Conservation (phyloP, 192 early-diverging fungal species). For the Jimgerdemannia lactiflua region DNA sequence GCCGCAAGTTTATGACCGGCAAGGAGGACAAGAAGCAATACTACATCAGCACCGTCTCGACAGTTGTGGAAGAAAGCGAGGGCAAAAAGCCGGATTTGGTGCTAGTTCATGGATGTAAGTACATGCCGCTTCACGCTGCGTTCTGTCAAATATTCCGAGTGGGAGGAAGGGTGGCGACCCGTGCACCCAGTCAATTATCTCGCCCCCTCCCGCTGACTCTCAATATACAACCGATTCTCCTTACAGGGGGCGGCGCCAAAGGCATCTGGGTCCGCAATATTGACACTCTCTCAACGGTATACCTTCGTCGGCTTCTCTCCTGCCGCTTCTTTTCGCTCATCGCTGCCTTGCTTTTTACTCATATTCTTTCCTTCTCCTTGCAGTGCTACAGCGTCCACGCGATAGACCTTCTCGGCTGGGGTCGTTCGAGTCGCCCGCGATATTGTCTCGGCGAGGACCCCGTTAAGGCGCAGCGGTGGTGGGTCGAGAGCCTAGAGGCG, state of each 20-base stretch:
- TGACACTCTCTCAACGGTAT: slow-evolving; percentile 16
- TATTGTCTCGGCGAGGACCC: slow-evolving; percentile 15
- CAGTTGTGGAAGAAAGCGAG: background rate
- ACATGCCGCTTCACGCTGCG: background rate
- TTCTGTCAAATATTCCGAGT: no score
- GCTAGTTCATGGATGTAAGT: slow-evolving; percentile 21
- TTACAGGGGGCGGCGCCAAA: slow-evolving; percentile 11
- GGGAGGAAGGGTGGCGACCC: no score
- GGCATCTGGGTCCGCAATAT: slow-evolving; percentile 16
- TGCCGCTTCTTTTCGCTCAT: background rate
- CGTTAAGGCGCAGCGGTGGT: slow-evolving; percentile 16
- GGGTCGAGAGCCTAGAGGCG: slow-evolving; percentile 12
- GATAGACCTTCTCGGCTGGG: slow-evolving; percentile 22
- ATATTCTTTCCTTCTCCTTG: background rate
- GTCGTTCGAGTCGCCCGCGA: slow-evolving; percentile 10
- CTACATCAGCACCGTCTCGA: slow-evolving; percentile 22
- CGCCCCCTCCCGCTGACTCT: background rate
- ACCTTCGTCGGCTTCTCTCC: background rate
- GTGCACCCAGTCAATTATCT: background rate
- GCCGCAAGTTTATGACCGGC: slow-evolving; percentile 5
- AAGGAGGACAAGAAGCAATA: slow-evolving; percentile 9
- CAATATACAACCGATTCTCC: background rate
- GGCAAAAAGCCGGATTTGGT: slow-evolving; percentile 11
- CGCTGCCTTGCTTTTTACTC: background rate
- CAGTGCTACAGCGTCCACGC: slow-evolving; percentile 16